Evolutionary conservation across 106 monocot genomes (phyloP), one percentile per base, ranked within the genome.

Genomic region (Acorus gramineus): DNA sequence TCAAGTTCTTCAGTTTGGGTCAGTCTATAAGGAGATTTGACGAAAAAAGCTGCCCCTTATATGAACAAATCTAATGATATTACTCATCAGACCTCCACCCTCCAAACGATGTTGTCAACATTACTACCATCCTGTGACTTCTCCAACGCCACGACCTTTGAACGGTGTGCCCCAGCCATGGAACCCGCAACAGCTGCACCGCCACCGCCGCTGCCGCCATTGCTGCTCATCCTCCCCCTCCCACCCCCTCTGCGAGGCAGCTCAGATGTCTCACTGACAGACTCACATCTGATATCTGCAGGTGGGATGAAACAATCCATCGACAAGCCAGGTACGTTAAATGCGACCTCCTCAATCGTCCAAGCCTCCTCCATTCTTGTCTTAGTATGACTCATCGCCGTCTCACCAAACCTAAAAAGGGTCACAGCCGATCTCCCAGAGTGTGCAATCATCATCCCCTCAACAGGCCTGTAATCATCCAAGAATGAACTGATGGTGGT

Each of bases 241-340:
- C 59, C 74, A 14, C 64, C 73, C 47, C 67, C 79, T 3, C 49
- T 51, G 2, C 62, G 72, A 50, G 76, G 68, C 7, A 83, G 67
- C 57, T 83, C 83, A 58, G 50, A 62, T 55, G 70, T 54, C 55
- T 76, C 83, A 42, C 69, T 66, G 4, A 77, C 53, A 3, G 79
- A 70, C 8, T 42, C 60, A 42, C 60, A 8, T 50, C 67, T 71
- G 11, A 86, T 59, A 65, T 86, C 86, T 4, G 76, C 73, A 0
- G 86, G 86, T 5, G 86, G 86, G 49, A 86, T 82, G 68, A 86
- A 86, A 50, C 79, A 82, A 57, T 86, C 86, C 53, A 68, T 7
- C 0, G 86, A 82, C 45, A 86, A 79, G 28, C 86, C 86, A 8
- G 78, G 86, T 44, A 86, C 82, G 62, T 86, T 79, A 64, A 82